Evolutionary conservation across 805 yeast species (phyloP), one percentile per base, ranked within the genome.

Genomic region (Saturnispora sanitii): DNA sequence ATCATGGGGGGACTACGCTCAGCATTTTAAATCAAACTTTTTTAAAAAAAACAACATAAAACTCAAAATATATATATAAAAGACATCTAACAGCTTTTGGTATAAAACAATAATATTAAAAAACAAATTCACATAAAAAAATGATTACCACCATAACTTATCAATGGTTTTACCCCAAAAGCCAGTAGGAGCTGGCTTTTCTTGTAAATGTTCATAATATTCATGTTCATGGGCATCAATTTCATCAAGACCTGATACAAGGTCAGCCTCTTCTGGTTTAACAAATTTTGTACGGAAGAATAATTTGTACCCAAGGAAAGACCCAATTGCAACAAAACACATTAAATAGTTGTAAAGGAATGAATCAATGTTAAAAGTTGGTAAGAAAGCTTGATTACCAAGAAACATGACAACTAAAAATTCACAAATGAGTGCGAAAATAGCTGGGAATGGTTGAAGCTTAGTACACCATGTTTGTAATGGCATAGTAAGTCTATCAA

Each of bases 381-480:
- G 68, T 21, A 64, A 47, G 45, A 70, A 69, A 4, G 67, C 62
- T 4, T 64, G 56, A 42, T 56, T 61, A 15, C 74, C 75, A 23
- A 56, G 38, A 57, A 58, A 38, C 58, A 61, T 50, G 51, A 63
- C 32, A 55, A 66, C 51, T 53, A 67, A 32, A 52, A 60, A 15
- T 58, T 68, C 36, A 50, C 47, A 37, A 44, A 65, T 44, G 41
- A 60, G 17, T 48, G 43, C 51, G 30, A 51, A 41, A 20, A 46
- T 42, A 2, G 60, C 58, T 16, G 62, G 59, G 31, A 45, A 58
- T 26, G 64, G 64, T 42, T 60, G 64, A 39, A 71, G 66, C n/a
- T 64, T 57, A 9, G 62, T 55, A 45, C 64, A 60, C 72, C 74
- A 71, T 4, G 78, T 67, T 42, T 59, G 66, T 56, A 71, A 71